Percentiles rank a stretch among this genome's conserved stretches.
These are phyloP conservation scores for Cichorium intybus DNA, from an alignment of 140 eudicot species.

Conservation along the genomic window DNA sequence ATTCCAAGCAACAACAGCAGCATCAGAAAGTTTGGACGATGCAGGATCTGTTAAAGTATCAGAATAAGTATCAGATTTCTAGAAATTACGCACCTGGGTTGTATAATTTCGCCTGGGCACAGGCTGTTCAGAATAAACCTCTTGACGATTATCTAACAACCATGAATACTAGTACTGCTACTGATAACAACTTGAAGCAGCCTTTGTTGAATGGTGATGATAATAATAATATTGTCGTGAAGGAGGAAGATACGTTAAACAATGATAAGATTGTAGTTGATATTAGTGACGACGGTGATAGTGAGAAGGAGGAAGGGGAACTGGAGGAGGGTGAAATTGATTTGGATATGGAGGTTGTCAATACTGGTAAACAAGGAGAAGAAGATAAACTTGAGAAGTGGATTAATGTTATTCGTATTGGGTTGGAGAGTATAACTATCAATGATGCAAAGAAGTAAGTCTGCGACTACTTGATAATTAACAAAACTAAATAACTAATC, in stretches of 20 bases:
- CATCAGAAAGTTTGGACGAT: constrained; percentile 74
- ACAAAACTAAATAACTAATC: constrained; percentile 10
- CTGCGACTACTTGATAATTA: not conserved
- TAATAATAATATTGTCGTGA: constrained; percentile 10
- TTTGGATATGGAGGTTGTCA: constrained; percentile 47
- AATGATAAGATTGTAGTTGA: constrained; percentile 35
- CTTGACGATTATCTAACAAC: constrained; percentile 57
- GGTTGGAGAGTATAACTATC: constrained; percentile 46
- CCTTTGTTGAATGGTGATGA: constrained; percentile 9
- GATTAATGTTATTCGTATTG: constrained; percentile 42
- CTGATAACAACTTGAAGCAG: constrained; percentile 15
- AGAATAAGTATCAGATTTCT: constrained; percentile 58
- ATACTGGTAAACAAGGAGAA: constrained; percentile 9
- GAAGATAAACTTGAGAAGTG: constrained; percentile 31
- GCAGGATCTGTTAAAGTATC: constrained; percentile 74
- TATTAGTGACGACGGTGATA: constrained; percentile 50
- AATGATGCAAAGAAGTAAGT: constrained; percentile 67
- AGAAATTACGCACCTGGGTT: constrained; percentile 60
- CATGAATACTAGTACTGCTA: constrained; percentile 29
- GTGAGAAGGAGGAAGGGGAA: constrained; percentile 40
- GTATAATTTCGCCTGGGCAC: constrained; percentile 95
- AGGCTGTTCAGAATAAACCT: constrained; percentile 98
- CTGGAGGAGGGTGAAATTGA: constrained; percentile 88
- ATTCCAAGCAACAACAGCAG: constrained; percentile 28
- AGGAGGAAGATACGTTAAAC: not conserved